phyloP scores from a whole-genome alignment of 176 grass and related monocot species.

The Avena sativa region DNA sequence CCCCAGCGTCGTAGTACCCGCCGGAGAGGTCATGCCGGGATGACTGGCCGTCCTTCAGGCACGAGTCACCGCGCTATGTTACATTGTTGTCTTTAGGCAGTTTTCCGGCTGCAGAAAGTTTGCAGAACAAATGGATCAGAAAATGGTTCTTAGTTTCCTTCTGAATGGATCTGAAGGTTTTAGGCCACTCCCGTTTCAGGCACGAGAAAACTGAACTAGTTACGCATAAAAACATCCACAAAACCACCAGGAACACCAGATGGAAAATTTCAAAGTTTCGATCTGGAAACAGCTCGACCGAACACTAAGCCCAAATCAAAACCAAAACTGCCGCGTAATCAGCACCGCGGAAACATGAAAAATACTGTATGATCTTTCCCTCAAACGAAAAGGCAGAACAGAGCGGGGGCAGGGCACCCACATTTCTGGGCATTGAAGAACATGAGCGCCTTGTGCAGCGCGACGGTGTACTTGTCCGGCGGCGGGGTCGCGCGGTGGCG shows the following conservation, averaged over 20 bases:
- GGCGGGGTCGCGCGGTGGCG: constrained; percentile 62
- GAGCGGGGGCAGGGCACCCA: constrained; percentile 36
- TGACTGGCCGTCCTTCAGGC: constrained; percentile 65
- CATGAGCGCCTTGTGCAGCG: constrained; percentile 86
- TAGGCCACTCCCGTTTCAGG: not conserved
- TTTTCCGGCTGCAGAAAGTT: constrained; percentile 68
- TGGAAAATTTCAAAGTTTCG: too few relatives aligned
- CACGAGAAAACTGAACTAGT: constrained; percentile 14
- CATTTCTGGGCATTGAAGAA: constrained; percentile 98
- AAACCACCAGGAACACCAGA: too few relatives aligned
- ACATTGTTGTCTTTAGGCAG: constrained; percentile 86
- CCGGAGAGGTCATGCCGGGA: constrained; percentile 64
- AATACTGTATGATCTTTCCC: too few relatives aligned
- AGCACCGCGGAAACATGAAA: too few relatives aligned
- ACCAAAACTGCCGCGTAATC: not conserved
- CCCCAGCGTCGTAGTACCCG: constrained; percentile 81
- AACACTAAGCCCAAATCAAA: not conserved
- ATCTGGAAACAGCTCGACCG: not conserved
- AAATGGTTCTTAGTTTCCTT: constrained; percentile 2
- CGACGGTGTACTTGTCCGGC: constrained; percentile 83
- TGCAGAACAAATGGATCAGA: not conserved
- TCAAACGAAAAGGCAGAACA: not conserved
- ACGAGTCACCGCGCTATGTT: constrained; percentile 79
- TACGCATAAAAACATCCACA: not conserved
- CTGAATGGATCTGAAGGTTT: constrained; percentile 30